These are phyloP conservation scores for Schizophyllum commune DNA, from an alignment of 1,284 basidiomycete species.

Conservation along the genomic window DNA sequence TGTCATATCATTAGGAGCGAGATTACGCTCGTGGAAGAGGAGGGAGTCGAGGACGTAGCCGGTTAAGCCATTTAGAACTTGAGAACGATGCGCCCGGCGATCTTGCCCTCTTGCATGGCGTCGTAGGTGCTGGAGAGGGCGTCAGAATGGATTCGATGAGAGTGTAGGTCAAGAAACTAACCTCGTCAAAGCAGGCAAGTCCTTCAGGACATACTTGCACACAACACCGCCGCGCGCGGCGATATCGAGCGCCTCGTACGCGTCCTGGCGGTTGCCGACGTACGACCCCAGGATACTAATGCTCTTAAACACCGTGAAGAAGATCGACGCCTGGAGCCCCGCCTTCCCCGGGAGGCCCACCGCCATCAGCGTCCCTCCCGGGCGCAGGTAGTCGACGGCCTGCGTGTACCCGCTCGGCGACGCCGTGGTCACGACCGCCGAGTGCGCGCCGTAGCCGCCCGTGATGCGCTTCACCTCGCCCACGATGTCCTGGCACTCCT, in stretches of 20 bases:
- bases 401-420: slow-evolving; percentile 57
- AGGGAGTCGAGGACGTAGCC: no score
- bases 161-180: slow-evolving; percentile 24
- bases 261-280: slow-evolving; percentile 71
- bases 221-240: slow-evolving; percentile 64
- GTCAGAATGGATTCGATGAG: neutral
- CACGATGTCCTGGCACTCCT: slow-evolving; percentile 49
- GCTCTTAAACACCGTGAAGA: slow-evolving; percentile 64
- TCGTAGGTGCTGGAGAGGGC: slow-evolving; percentile 39
- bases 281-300: slow-evolving; percentile 36
- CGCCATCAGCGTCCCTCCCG: slow-evolving; percentile 61
- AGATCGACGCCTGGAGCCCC: slow-evolving; percentile 57
- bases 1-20: no score
- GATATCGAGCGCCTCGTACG: slow-evolving; percentile 64
- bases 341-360: slow-evolving; percentile 64
- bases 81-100: slow-evolving; percentile 60
- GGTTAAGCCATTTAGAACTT: slow-evolving; percentile 25
- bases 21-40: no score
- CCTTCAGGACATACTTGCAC: slow-evolving; percentile 43
- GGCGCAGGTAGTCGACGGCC: slow-evolving; percentile 62
- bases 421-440: slow-evolving; percentile 61
- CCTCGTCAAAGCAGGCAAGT: slow-evolving; percentile 47
- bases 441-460: slow-evolving; percentile 68
- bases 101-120: slow-evolving; percentile 43
- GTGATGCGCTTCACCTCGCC: slow-evolving; percentile 54